Evolutionary conservation across 768 basidiomycete species (phyloP).

Genomic region (Russula lepida): DNA sequence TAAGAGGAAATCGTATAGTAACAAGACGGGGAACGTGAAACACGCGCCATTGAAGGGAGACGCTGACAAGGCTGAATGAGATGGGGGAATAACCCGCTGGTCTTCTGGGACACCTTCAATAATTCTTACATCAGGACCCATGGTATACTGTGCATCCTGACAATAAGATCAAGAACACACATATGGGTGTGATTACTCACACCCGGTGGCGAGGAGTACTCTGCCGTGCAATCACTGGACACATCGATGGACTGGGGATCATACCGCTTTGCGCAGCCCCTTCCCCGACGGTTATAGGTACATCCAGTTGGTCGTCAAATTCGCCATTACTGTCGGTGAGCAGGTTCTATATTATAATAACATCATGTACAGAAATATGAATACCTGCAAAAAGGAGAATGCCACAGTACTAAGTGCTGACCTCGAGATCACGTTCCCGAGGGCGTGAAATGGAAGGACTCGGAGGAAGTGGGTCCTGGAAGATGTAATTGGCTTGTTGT

Average conservation of each 20-base stretch:
- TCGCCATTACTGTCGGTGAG: not conserved
- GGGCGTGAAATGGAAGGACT: too few relatives aligned
- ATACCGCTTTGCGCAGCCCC: not conserved
- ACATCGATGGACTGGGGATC: not conserved
- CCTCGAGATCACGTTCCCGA: not conserved
- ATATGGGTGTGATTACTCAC: not conserved
- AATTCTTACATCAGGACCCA: not conserved
- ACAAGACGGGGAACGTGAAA: too few relatives aligned
- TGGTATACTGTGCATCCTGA: not conserved
- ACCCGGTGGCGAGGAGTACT: not conserved
- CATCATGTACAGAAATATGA: not conserved
- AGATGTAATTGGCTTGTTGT: too few relatives aligned
- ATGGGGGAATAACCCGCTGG: not conserved
- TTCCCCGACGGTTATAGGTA: too few relatives aligned
- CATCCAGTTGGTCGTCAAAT: not conserved
- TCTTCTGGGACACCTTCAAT: not conserved
- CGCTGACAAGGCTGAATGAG: too few relatives aligned
- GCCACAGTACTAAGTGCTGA: not conserved
- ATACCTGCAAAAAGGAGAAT: too few relatives aligned
- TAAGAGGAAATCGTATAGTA: too few relatives aligned
- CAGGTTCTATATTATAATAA: not conserved
- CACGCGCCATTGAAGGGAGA: too few relatives aligned
- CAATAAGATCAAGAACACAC: not conserved
- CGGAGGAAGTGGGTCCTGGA: too few relatives aligned
- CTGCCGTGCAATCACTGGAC: not conserved